Evolutionary conservation across 805 yeast species (phyloP), one percentile per base, ranked within the genome.

Genomic region (Kazachstania africana): DNA sequence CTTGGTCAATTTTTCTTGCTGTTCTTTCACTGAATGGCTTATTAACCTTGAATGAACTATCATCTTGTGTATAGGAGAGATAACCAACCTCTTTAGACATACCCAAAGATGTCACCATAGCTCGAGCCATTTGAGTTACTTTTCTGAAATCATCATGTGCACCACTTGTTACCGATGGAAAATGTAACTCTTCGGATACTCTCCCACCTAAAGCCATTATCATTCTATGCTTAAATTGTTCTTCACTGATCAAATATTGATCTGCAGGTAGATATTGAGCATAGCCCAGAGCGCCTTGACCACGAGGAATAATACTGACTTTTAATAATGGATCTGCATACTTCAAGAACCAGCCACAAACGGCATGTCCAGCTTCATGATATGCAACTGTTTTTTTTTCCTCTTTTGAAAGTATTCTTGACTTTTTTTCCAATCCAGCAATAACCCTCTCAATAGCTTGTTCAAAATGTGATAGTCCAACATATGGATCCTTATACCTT

Each of bases 311-410:
- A 44, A 85, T 85, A 14, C 94, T 79, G n/a, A 85, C 95, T 57
- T 85, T 85, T 36, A 87, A 70, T 37, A 85, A 62, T 6, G 96
- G 96, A 54, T 85, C 94, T 8, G 96, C 95, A 60, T 62, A 75
- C 59, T 75, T 71, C 50, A 85, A 65, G 52, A 65, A 83, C 96
- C 95, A 87, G 15, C 95, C 96, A 59, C 95, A 81, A 29, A 85
- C 78, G 4, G 96, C 96, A 55, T 85, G 96, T 0, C 96, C 96
- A 2, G 96, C 96, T 60, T 85, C 96, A 57, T 85, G 96, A 53
- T 81, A 85, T 0, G 95, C 95, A 30, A 85, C 95, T 20, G 81
- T 72, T 42, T 65, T 72, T 63, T 83, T 81, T 56, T 87, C 94
- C 22, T 78, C 82, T 8, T 78, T 76, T 5, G 82, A 74, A 32